These are phyloP conservation scores for Pythium phragmitis DNA, from an alignment of 352 stramenopile genomes.

Conservation along the genomic window DNA sequence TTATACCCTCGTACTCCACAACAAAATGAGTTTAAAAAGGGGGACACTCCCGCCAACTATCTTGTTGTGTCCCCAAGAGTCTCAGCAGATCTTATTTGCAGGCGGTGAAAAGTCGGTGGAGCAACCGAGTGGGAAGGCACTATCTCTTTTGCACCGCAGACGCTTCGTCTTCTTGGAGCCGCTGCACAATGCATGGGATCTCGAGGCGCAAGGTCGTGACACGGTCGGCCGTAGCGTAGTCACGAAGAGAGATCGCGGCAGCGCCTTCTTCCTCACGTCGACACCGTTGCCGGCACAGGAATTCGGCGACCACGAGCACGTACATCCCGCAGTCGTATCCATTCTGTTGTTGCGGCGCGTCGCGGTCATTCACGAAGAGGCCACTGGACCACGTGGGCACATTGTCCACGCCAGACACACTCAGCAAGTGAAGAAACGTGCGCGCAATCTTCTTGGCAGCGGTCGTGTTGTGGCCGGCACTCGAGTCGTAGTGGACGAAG, in stretches of 20 bases:
- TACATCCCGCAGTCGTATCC: constrained; percentile 84
- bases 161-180: constrained; percentile 6
- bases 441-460: constrained; percentile 41
- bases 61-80: too few relatives aligned
- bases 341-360: constrained; percentile 72
- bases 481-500: constrained; percentile 80
- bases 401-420: constrained; percentile 2
- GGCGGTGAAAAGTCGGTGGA: not conserved
- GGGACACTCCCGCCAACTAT: not conserved
- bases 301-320: constrained; percentile 68
- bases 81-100: too few relatives aligned
- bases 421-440: constrained; percentile 47
- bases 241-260: constrained; percentile 22
- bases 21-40: not conserved
- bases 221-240: constrained; percentile 48
- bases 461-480: constrained; percentile 49
- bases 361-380: constrained; percentile 25
- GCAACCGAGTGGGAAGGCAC: not conserved
- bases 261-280: not conserved
- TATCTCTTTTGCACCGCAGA: not conserved
- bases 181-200: constrained; percentile 40
- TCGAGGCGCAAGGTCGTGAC: constrained; percentile 46
- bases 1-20: not conserved
- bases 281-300: constrained; percentile 38
- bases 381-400: constrained; percentile 10